Evolutionary conservation across 768 basidiomycete genomes (phyloP), one percentile per base, ranked within the genome.

Genomic region (Boletus sp.): DNA sequence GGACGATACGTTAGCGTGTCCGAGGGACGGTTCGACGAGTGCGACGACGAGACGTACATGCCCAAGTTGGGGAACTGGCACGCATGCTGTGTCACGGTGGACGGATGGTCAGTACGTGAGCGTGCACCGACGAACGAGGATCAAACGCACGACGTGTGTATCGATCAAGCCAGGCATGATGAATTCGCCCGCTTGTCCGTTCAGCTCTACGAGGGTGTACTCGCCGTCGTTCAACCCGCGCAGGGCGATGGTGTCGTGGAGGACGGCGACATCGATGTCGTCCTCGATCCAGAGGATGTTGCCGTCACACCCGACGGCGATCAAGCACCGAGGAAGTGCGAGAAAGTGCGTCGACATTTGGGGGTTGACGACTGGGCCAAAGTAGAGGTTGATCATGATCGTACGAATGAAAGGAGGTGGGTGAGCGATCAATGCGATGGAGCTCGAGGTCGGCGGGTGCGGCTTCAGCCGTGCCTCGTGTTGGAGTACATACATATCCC

Each of bases 101-200:
- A 23, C 14, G 21, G 2, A 5, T 7, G 32, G 2, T 40, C 15
- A 23, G 37, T 15, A 8, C 7, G 17, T 25, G 32, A 3, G 21
- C 5, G 19, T n/a, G n/a, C n/a, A n/a, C n/a, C 30, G 29, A 38
- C 2, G 40, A n/a, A 11, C 3, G 5, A n/a, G 10, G n/a, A 17
- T 9, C 2, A n/a, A 2, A 71, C 86, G 67, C 66, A 93, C 93
- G 29, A 90, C 90, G 71, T 94, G 93, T 7, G 93, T 93, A 75
- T 96, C 93, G 50, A 94, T 77, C 66, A 95, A 84, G 6, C 93
- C 93, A 13, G 93, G 93, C 66, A 91, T 81, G 44, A 95, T 60
- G 64, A 93, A 93, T 61, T 83, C 76, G 3, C 82, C 81, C 2
- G 75, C 66, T n/a, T 64, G 33, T 13, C 23, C n/a, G 30, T 32